Evolutionary conservation across 2,329 filamentous ascomycete genomes (phyloP), one percentile per base, ranked within the genome.

Genomic region (Hirsutella thompsonii): DNA sequence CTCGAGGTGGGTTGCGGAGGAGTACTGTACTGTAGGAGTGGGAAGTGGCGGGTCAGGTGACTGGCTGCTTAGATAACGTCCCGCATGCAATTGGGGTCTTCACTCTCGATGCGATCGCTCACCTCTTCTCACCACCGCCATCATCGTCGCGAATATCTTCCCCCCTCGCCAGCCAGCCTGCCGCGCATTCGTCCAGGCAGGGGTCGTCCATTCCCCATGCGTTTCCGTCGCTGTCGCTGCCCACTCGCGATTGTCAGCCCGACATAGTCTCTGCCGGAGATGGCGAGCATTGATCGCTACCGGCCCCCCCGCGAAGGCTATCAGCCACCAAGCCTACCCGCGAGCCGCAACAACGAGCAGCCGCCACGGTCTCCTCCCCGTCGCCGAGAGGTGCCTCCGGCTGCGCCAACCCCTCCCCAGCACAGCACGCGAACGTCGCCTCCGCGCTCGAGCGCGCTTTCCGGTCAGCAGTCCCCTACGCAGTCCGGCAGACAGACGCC

Each of bases 261-360:
- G 47, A 54, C 49, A 41, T 54, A 50, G 33, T 43, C 37, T 41
- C 28, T 39, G 39, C 41, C 46, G 46, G 50, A 48, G 50, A 78
- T 78, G 74, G 74, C 73, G 47, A 76, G 71, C 55, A 69, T 78
- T 57, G 73, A 77, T 55, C 62, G 70, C 53, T 78, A 78, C 50
- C 66, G 73, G 46, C 72, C 72, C 40, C 63, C 68, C 39, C 66
- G 72, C 44, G 74, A 77, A 56, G 66, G 66, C 47, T 76, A 77
- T 48, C 72, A 75, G 49, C 71, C 74, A 42, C 72, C 74, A 13
- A 57, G 59, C 26, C 51, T 70, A 49, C 64, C 46, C 46, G 58
- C 45, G 52, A 61, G 52, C 52, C 53, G 55, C 48, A 57, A 55
- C 49, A 60, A 58, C 42, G 65, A 69, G 35, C 65, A 62, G 45